Conservation (phyloP, 1,139 yeast species). For the Suhomyces chickasaworum region DNA sequence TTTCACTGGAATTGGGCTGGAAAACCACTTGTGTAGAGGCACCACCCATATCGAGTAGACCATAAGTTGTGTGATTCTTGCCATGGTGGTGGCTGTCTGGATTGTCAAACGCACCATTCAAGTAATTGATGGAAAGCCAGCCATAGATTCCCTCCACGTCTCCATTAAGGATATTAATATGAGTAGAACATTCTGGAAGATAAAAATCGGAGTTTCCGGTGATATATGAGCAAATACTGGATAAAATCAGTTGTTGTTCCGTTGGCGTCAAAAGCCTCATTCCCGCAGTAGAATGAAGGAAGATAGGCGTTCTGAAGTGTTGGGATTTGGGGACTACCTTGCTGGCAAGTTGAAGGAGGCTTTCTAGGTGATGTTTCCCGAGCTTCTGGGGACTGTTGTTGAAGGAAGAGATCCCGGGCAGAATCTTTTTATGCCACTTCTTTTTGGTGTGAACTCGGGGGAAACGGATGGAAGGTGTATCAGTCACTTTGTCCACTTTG, state of each 20-base stretch:
- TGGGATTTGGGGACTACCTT: slow-evolving; percentile 66
- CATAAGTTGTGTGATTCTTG: slow-evolving; percentile 61
- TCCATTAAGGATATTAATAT: slow-evolving; percentile 72
- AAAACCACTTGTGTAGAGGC: slow-evolving; percentile 85
- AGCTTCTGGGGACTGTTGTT: slow-evolving; percentile 52
- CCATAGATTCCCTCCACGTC: slow-evolving; percentile 81
- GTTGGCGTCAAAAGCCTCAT: slow-evolving; percentile 65
- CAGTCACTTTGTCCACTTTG: too few relatives aligned
- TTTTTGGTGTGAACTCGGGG: slow-evolving; percentile 49
- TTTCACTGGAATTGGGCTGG: slow-evolving; percentile 63
- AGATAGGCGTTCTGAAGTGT: slow-evolving; percentile 72
- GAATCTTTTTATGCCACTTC: slow-evolving; percentile 61
- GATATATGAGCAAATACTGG: slow-evolving; percentile 58
- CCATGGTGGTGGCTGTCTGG: slow-evolving; percentile 54
- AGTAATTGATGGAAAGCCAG: slow-evolving; percentile 76
- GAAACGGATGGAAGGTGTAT: slow-evolving; percentile 26
- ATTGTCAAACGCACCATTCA: slow-evolving; percentile 58
- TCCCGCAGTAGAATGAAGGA: slow-evolving; percentile 80
- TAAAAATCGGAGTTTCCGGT: slow-evolving; percentile 55
- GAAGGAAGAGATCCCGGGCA: slow-evolving; percentile 70
- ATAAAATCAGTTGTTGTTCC: slow-evolving; percentile 54
- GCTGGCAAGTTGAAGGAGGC: slow-evolving; percentile 56
- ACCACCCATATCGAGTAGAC: slow-evolving; percentile 85
- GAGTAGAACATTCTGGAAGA: slow-evolving; percentile 58
- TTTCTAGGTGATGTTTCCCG: slow-evolving; percentile 60